Evolutionary conservation across 108 stramenopile species (phyloP), one percentile per base, ranked within the genome.

Genomic region (Nitzschia putrida): DNA sequence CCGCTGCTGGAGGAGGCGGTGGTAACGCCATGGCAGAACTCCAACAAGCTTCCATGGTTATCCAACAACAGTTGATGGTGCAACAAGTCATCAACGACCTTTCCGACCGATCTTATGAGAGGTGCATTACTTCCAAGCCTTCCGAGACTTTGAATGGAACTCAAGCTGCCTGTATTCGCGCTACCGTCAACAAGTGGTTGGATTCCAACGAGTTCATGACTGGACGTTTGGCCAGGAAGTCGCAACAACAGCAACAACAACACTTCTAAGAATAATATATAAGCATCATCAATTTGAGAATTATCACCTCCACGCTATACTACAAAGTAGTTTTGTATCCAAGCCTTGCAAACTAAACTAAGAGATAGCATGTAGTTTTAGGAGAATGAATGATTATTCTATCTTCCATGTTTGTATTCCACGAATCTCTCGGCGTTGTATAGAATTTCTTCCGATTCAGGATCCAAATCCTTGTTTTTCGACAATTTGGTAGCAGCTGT

Each of bases 141-240:
- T 61, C 60, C 14, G 78, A 79, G 29, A 80, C 85, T 44, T 72
- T 92, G 47, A 81, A 58, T 20, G 87, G 87, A 44, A 80, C 74
- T 40, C 85, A 92, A 55, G 88, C 72, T n/a, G 86, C 84, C 10
- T 92, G 91, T 56, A 73, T 92, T 41, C 72, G 86, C 59, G 77
- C 88, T 21, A 77, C 82, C 13, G 85, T 86, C 21, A 83, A 86
- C 64, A 92, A 92, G 61, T 92, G 91, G 91, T 67, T 92, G 61
- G 91, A 92, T 82, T 81, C 91, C 38, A 92, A 92, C 69, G 88
- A 92, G 64, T 92, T 88, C 69, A 86, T 92, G 77, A 85, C 79
- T 45, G 85, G 88, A 40, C 73, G 91, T 54, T 64, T 92, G 52
- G 85, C 76, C 3, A 89, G 84, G 69, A 92, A 92, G 47, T 54